These are phyloP conservation scores for Coprinopsis marcescibilis DNA, from an alignment of 768 basidiomycete species.

Conservation along the genomic window DNA sequence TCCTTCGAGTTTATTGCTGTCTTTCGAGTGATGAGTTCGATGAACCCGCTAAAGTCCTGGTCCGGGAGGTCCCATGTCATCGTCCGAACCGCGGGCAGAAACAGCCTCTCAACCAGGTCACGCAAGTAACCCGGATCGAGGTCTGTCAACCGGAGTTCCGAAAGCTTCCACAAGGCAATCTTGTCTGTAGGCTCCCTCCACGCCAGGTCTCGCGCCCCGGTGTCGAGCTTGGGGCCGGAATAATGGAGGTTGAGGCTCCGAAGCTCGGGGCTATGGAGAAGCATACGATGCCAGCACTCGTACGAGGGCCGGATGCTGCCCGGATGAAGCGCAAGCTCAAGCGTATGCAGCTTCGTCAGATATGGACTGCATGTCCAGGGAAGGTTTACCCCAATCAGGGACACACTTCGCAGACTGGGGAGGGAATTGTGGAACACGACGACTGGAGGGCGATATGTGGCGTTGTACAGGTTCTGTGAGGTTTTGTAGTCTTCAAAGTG, in stretches of 20 bases:
- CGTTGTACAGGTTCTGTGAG: conserved; percentile 44
- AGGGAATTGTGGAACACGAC: conserved; percentile 48
- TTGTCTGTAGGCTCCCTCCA: conserved; percentile 30
- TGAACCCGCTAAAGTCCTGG: conserved; percentile 45
- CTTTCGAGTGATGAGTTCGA: conserved; percentile 29
- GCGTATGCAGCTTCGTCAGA: conserved; percentile 40
- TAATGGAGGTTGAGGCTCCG: conserved; percentile 48
- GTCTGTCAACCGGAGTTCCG: conserved; percentile 46
- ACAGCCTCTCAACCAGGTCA: conserved; percentile 38
- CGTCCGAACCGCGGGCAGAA: conserved; percentile 36
- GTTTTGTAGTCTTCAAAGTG: conserved; percentile 56
- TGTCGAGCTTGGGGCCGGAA: conserved; percentile 43
- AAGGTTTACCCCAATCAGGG: conserved; percentile 61
- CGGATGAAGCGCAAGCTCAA: conserved; percentile 57
- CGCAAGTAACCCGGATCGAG: conserved; percentile 51
- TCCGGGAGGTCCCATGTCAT: conserved; percentile 51
- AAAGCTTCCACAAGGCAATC: conserved; percentile 32
- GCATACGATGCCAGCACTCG: conserved; percentile 47
- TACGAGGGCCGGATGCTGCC: conserved; percentile 54
- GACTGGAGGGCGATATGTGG: conserved; percentile 56
- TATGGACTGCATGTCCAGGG: conserved; percentile 50
- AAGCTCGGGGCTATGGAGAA: conserved; percentile 43
- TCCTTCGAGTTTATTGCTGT: neutral
- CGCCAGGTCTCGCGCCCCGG: conserved; percentile 28
- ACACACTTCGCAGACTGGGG: conserved; percentile 48